Percentiles rank a stretch among this genome's conserved stretches.
Conservation (phyloP, 1,284 basidiomycete species). For the Sporisorium exsertum region DNA sequence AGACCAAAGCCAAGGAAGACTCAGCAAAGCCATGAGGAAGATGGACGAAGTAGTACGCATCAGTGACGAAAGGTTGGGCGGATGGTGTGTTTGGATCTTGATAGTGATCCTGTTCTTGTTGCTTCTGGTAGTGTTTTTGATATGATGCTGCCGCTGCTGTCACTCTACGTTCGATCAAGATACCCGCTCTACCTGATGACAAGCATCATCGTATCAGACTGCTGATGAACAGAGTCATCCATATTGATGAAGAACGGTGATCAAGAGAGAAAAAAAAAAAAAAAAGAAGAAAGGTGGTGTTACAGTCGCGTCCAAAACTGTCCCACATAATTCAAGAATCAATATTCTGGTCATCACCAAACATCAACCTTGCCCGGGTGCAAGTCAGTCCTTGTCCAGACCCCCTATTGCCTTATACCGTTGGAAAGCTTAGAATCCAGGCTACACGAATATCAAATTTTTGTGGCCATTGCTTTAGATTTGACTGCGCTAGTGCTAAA, state of each 20-base stretch:
- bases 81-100: conserved; percentile 68
- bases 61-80: conserved; percentile 63
- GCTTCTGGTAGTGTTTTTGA: conserved; percentile 50
- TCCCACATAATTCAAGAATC: neutral
- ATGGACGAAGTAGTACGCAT: conserved; percentile 65
- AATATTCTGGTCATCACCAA: neutral
- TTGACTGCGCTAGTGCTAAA: neutral
- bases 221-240: neutral
- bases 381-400: neutral
- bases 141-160: conserved; percentile 19
- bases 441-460: conserved; percentile 1
- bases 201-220: no score
- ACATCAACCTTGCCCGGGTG: neutral
- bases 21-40: conserved; percentile 58
- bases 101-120: conserved; percentile 56
- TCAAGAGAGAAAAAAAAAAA: neutral
- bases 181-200: neutral
- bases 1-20: conserved; percentile 56
- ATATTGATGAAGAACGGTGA: neutral
- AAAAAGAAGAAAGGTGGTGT: no score
- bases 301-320: neutral
- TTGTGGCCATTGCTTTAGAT: neutral
- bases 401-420: neutral
- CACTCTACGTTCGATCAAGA: neutral
- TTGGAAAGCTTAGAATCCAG: conserved; percentile 7